phyloP scores from a whole-genome alignment of 2,329 filamentous ascomycete genomes.

The Colletotrichum agaves region DNA sequence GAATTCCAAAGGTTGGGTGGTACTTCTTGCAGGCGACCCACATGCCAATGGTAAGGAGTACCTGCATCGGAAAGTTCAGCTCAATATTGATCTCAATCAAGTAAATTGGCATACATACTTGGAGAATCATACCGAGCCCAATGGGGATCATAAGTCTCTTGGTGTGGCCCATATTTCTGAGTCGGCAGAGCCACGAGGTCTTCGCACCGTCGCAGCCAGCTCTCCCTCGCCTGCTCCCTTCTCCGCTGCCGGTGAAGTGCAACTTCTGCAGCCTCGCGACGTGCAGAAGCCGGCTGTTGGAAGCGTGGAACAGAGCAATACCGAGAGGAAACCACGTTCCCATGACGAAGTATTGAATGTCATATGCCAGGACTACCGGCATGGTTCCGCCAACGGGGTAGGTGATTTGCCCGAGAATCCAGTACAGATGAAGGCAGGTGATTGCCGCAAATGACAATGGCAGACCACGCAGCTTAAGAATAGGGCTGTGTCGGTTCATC shows the following conservation, averaged over 20 bases:
- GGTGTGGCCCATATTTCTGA: constrained; percentile 50
- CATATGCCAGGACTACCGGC: constrained; percentile 54
- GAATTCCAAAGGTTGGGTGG: constrained; percentile 61
- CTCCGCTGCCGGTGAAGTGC: constrained; percentile 16
- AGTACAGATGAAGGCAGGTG: constrained; percentile 50
- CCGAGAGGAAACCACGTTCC: constrained; percentile 67
- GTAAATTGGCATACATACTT: constrained; percentile 50
- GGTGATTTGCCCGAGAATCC: constrained; percentile 54
- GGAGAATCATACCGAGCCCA: constrained; percentile 57
- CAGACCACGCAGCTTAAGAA: constrained; percentile 55
- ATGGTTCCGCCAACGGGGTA: constrained; percentile 55
- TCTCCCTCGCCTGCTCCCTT: not conserved
- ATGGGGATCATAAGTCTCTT: constrained; percentile 57
- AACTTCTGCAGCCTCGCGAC: constrained; percentile 59
- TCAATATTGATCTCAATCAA: not conserved
- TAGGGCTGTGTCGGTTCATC: constrained; percentile 46
- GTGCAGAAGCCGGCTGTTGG: constrained; percentile 63
- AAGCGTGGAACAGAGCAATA: constrained; percentile 68
- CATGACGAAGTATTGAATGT: constrained; percentile 69
- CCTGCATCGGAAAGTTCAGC: constrained; percentile 46
- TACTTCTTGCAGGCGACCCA: constrained; percentile 69
- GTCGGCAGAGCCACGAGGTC: constrained; percentile 47
- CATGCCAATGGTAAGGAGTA: constrained; percentile 63
- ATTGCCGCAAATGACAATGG: constrained; percentile 54
- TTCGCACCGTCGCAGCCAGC: constrained; percentile 43